Conservation (phyloP, 257 asterid species). For the Paulownia fortunei region DNA sequence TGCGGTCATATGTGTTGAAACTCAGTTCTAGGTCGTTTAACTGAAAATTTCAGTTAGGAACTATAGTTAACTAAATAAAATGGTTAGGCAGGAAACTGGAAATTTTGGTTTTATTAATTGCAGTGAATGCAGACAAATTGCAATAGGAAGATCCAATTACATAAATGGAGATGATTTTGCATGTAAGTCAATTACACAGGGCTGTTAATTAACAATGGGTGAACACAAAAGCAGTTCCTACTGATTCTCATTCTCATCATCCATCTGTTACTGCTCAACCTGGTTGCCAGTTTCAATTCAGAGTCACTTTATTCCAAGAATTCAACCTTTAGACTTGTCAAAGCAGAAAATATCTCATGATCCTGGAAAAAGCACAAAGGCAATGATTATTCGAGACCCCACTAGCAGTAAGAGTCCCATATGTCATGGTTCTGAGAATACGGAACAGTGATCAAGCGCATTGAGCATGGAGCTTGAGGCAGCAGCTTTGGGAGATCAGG, state of each 20-base stretch:
- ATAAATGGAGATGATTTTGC: neutral
- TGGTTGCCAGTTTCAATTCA: neutral
- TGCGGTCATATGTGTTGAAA: slow-evolving; percentile 14
- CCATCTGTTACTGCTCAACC: neutral
- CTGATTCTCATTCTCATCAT: neutral
- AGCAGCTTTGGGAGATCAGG: neutral
- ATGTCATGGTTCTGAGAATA: neutral
- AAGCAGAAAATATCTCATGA: neutral
- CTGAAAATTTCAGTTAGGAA: neutral
- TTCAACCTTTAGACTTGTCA: neutral
- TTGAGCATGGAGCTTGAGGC: neutral
- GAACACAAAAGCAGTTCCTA: neutral
- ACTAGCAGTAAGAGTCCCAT: neutral
- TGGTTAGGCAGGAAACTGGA: slow-evolving; percentile 8
- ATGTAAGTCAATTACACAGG: neutral
- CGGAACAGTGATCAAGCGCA: neutral
- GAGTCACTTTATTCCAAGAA: slow-evolving; percentile 11
- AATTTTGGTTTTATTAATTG: too few species aligned
- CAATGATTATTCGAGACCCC: neutral
- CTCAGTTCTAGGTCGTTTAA: neutral
- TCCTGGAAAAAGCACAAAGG: neutral
- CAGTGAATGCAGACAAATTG: neutral
- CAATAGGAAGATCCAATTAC: neutral
- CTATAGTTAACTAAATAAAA: neutral
- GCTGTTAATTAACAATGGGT: neutral